Evolutionary conservation across 1,284 basidiomycete genomes (phyloP).

Genomic region (Papiliotrema nemorosa): DNA sequence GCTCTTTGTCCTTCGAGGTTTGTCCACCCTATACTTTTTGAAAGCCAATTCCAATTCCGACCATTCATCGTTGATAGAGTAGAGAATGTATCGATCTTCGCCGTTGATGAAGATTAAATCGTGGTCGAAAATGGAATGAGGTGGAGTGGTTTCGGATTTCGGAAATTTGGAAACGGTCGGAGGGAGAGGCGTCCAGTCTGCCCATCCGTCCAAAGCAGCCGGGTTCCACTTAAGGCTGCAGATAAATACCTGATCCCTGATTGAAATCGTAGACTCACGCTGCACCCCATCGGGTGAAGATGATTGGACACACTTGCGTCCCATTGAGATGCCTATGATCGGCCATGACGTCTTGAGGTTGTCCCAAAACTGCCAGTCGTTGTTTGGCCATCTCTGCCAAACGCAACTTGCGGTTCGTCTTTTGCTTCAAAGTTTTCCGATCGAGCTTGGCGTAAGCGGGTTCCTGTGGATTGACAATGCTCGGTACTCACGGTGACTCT

Average conservation of each 20-base stretch:
- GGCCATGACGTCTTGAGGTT: neutral
- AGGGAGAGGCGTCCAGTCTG: too few species aligned
- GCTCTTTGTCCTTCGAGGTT: neutral
- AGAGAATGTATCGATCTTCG: neutral
- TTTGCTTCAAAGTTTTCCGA: neutral
- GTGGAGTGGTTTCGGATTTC: too few species aligned
- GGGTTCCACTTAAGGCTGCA: neutral
- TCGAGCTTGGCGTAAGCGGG: conserved; percentile 1
- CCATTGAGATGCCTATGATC: neutral
- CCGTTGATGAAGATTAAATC: conserved; percentile 1
- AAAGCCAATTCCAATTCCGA: neutral
- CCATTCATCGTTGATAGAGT: neutral
- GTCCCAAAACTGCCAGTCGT: neutral
- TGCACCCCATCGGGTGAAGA: neutral
- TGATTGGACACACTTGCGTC: neutral
- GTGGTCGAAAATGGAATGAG: neutral
- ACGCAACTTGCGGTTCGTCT: conserved; percentile 4
- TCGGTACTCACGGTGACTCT: conserved; percentile 46
- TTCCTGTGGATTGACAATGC: neutral
- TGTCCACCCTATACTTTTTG: neutral
- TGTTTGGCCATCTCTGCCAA: conserved; percentile 10
- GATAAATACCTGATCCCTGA: neutral
- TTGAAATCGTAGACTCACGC: neutral
- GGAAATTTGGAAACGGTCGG: too few species aligned
- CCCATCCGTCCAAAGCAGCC: neutral